Conservation (phyloP, 2,329 filamentous ascomycete species). For the Diplocarpon rosae region DNA sequence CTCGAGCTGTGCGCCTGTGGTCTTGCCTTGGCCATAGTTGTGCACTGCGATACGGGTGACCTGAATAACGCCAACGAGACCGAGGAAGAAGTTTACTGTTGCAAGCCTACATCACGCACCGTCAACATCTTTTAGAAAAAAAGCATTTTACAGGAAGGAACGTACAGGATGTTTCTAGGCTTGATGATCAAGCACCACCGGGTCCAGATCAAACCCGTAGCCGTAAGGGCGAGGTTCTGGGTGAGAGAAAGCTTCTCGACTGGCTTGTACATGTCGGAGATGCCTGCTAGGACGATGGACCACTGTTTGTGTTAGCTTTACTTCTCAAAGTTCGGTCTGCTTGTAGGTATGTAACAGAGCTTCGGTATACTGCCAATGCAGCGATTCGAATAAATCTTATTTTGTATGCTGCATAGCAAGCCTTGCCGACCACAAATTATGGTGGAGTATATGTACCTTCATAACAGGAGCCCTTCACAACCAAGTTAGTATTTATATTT, state of each 20-base stretch:
- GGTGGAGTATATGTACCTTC: slow-evolving; percentile 45
- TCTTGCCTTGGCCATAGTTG: slow-evolving; percentile 48
- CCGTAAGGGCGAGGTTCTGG: slow-evolving; percentile 82
- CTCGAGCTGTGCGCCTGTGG: slow-evolving; percentile 25
- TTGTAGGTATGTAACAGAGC: too few relatives aligned
- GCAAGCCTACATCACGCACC: slow-evolving; percentile 50
- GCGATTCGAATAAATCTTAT: too few relatives aligned
- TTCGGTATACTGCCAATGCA: too few relatives aligned
- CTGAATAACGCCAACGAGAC: slow-evolving; percentile 75
- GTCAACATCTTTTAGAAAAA: not conserved
- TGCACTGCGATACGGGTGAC: slow-evolving; percentile 63
- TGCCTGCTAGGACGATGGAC: slow-evolving; percentile 83
- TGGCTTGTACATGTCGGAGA: slow-evolving; percentile 84
- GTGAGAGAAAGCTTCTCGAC: slow-evolving; percentile 87
- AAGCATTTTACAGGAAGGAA: slow-evolving; percentile 17
- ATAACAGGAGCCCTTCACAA: slow-evolving; percentile 74
- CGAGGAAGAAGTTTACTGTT: slow-evolving; percentile 96
- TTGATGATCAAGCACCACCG: slow-evolving; percentile 97
- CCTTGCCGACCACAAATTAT: not conserved
- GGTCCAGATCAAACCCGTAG: slow-evolving; percentile 94
- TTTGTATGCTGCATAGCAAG: too few relatives aligned
- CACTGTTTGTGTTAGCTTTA: slow-evolving; percentile 43
- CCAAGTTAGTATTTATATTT: too few relatives aligned
- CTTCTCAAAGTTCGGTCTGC: too few relatives aligned
- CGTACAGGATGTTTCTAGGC: slow-evolving; percentile 80